phyloP scores from a whole-genome alignment of 257 asterid genomes.

The Rhazya stricta region DNA sequence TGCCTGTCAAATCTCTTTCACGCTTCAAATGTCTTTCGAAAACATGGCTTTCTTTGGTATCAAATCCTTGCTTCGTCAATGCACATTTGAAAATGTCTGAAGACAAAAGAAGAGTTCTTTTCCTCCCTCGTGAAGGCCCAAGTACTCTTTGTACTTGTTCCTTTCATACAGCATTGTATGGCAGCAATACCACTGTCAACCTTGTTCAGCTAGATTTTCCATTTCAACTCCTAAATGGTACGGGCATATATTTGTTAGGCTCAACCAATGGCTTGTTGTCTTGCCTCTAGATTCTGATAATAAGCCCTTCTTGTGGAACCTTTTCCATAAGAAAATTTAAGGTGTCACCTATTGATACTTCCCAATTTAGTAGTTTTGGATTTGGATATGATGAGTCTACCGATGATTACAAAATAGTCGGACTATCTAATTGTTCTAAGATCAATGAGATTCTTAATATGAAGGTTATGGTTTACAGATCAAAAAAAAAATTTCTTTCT shows the following conservation, averaged over 20 bases:
- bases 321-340: background rate
- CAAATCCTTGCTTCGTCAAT: conserved; percentile 22
- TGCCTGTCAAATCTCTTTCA: conserved; percentile 27
- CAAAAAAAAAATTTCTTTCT: background rate
- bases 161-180: background rate
- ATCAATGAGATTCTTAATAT: background rate
- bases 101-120: background rate
- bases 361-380: background rate
- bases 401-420: background rate
- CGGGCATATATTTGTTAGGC: background rate
- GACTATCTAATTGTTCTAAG: too few species aligned
- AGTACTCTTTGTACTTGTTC: background rate
- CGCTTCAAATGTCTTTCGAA: conserved; percentile 31
- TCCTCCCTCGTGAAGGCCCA: background rate
- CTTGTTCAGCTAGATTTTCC: background rate
- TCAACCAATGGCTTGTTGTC: background rate
- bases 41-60: conserved; percentile 18
- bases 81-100: conserved; percentile 12
- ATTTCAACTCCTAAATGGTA: background rate
- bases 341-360: background rate
- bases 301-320: background rate
- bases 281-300: too few species aligned
- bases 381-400: background rate
- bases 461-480: background rate
- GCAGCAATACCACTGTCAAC: background rate